Evolutionary conservation across 2,329 filamentous ascomycete genomes (phyloP).

Genomic region (Lasiodiplodia sp.): DNA sequence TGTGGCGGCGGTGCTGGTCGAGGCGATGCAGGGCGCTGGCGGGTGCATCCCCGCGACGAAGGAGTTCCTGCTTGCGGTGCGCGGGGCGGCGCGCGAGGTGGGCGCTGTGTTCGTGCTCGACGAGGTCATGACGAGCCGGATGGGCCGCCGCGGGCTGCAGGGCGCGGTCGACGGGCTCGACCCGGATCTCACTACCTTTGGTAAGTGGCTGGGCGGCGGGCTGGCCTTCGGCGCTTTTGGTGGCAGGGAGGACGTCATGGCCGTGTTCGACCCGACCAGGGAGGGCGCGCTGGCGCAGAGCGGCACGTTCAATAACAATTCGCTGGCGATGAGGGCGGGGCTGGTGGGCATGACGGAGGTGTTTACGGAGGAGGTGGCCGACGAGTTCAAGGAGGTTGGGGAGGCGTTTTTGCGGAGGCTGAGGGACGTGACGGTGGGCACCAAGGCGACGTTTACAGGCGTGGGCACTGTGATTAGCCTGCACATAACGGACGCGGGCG

Average conservation of each 20-base stretch:
- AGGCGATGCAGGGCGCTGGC: conserved; percentile 70
- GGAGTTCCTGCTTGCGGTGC: conserved; percentile 62
- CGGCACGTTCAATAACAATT: conserved; percentile 75
- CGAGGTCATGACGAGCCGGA: conserved; percentile 74
- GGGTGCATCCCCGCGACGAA: conserved; percentile 61
- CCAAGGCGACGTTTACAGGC: conserved; percentile 48
- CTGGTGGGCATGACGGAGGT: conserved; percentile 48
- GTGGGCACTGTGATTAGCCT: conserved; percentile 47
- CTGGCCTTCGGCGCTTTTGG: conserved; percentile 73
- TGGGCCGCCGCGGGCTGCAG: conserved; percentile 61
- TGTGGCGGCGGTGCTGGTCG: conserved; percentile 70
- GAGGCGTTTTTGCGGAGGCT: conserved; percentile 41
- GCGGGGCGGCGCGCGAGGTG: conserved; percentile 55
- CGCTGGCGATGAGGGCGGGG: conserved; percentile 66
- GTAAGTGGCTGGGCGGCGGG: conserved; percentile 73
- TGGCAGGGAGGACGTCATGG: conserved; percentile 66
- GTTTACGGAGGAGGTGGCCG: conserved; percentile 44
- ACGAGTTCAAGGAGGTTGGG: conserved; percentile 42
- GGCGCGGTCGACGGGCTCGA: conserved; percentile 47
- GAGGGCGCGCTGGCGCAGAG: conserved; percentile 59
- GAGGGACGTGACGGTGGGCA: conserved; percentile 40
- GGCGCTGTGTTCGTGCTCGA: conserved; percentile 71
- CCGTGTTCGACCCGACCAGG: conserved; percentile 60
- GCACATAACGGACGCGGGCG: conserved; percentile 44
- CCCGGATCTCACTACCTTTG: conserved; percentile 70